Percentiles rank a stretch among this genome's conserved stretches.
Conservation (phyloP, 2,329 filamentous ascomycete genomes). For the Lasiodiplodia gonubiensis region DNA sequence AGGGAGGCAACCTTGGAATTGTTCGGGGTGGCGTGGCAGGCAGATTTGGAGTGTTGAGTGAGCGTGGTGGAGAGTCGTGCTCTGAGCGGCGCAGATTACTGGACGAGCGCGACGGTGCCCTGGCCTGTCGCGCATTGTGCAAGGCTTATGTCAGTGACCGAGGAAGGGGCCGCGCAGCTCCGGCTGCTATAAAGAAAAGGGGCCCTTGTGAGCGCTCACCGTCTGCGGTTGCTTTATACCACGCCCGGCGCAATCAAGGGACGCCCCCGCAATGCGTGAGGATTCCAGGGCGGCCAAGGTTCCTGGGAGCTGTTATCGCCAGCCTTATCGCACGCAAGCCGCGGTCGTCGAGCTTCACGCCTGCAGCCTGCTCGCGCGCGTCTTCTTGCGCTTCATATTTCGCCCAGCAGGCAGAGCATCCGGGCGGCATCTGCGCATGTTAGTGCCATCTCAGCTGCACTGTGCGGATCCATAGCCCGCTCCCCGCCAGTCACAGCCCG, state of each 20-base stretch:
- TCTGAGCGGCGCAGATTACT: slow-evolving; percentile 14
- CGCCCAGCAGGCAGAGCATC: no score
- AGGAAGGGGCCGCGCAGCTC: slow-evolving; percentile 14
- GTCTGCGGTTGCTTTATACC: slow-evolving; percentile 11
- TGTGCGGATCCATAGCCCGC: slow-evolving; percentile 17
- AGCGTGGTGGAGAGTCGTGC: slow-evolving; percentile 22
- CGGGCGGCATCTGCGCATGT: slow-evolving; percentile 8
- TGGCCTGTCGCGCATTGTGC: slow-evolving; percentile 21
- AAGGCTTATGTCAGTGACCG: slow-evolving; percentile 27
- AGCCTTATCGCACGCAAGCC: slow-evolving; percentile 14
- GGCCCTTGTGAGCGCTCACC: slow-evolving; percentile 21
- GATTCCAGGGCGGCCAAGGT: background rate
- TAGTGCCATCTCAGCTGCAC: slow-evolving; percentile 18
- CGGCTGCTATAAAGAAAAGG: slow-evolving; percentile 20
- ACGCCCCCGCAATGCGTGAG: slow-evolving; percentile 18
- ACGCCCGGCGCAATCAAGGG: slow-evolving; percentile 6
- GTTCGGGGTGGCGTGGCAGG: background rate
- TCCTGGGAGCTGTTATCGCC: slow-evolving; percentile 9
- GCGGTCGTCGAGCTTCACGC: background rate
- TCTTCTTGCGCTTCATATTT: background rate
- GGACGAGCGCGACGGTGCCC: slow-evolving; percentile 17
- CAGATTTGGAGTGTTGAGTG: slow-evolving; percentile 20
- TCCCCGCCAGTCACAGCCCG: slow-evolving; percentile 1
- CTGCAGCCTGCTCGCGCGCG: background rate
- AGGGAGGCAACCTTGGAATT: slow-evolving; percentile 14